These are phyloP conservation scores for Populus tomentosa DNA, from an alignment of 441 rosid species.

Conservation along the genomic window DNA sequence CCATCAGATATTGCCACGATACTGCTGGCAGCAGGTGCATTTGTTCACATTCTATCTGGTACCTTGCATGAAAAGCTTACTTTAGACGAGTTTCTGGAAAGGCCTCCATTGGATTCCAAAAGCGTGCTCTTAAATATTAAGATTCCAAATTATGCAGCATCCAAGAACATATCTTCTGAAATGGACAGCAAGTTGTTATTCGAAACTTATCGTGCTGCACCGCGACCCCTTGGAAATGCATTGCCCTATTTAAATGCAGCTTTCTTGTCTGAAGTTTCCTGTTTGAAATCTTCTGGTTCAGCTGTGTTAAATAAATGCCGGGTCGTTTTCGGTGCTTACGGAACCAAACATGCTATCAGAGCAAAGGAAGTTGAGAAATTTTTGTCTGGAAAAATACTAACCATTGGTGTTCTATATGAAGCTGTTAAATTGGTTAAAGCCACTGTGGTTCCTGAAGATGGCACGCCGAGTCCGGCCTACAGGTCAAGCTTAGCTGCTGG, in stretches of 20 bases:
- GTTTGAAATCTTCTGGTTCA: constrained; percentile 28
- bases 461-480: constrained; percentile 43
- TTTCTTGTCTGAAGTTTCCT: constrained; percentile 64
- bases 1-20: constrained; percentile 81
- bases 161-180: constrained; percentile 25
- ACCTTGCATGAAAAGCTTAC: constrained; percentile 32
- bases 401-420: constrained; percentile 42
- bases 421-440: constrained; percentile 54
- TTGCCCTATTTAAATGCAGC: constrained; percentile 77
- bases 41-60: constrained; percentile 36
- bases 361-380: constrained; percentile 57
- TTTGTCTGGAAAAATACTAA: constrained; percentile 51
- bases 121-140: constrained; percentile 49
- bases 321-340: constrained; percentile 81
- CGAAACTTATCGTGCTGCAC: constrained; percentile 81
- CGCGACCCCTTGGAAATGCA: constrained; percentile 76
- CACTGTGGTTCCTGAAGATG: constrained; percentile 52
- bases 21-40: constrained; percentile 60
- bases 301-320: constrained; percentile 39
- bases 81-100: constrained; percentile 57
- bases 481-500: constrained; percentile 80
- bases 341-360: constrained; percentile 66
- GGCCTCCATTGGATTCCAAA: constrained; percentile 49
- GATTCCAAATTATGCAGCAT: constrained; percentile 41
- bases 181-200: constrained; percentile 31